Evolutionary conservation across 768 basidiomycete species (phyloP), one percentile per base, ranked within the genome.

Genomic region (Serendipita indica): DNA sequence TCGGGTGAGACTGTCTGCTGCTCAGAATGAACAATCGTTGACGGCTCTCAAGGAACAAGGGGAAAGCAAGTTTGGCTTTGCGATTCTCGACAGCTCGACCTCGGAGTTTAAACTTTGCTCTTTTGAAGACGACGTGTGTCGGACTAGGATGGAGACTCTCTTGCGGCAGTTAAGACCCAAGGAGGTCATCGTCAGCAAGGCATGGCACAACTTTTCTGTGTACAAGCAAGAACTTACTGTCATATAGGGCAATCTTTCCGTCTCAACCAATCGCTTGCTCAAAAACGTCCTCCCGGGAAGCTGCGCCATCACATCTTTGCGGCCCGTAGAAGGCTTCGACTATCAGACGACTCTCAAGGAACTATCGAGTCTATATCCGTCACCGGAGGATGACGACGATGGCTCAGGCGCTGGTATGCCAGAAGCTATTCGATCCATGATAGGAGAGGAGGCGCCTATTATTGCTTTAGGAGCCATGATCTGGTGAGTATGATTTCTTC

Each of bases 71-170:
- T 98, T 96, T 65, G 96, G 96, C 0, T 72, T 97, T 39, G 94
- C 89, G 66, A 83, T 92, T 5, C 70, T 98, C 64, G 96, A 99
- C 68, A 93, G 91, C 60, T 79, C 96, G 2, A 99, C 96, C 0
- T 93, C 90, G 43, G 87, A 94, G 68, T 98, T 99, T 74, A 84
- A 90, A 66, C 67, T 99, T 65, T 86, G 87, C 58, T 75, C 78
- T 0, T 96, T 98, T 68, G 80, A 86, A 60, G 96, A 99, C 64
- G 96, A 99, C 67, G 76, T 89, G 12, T 93, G 88, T 66, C 79
- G 90, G 33, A 98, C 96, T 3, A 86, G 82, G 68, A 70, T 99
- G 60, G 96, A 98, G 72, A 99, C 96, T 0, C 73, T 96, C 64
- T 80, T 97, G 72, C 77, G 94, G 62, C 92, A 94, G 68, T 72